phyloP scores from a whole-genome alignment of 148 eudicot genomes.

The Spergularia bocconei region DNA sequence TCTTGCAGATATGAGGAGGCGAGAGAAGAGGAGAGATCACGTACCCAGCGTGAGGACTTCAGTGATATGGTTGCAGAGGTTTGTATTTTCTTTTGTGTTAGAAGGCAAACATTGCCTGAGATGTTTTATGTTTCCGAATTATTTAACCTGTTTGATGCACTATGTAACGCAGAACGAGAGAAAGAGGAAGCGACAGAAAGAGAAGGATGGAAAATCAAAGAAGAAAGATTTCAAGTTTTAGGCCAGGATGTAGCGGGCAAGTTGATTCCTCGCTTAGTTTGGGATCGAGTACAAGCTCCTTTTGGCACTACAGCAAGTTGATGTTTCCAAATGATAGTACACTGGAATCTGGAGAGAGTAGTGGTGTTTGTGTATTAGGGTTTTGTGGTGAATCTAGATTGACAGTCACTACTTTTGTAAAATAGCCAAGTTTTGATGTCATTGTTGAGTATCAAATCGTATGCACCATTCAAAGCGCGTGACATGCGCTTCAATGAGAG shows the following conservation, averaged over 20 bases:
- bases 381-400: constrained; percentile 3
- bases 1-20: constrained; percentile 82
- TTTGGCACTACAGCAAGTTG: background rate
- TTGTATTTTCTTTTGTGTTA: constrained; percentile 3
- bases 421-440: too few species aligned
- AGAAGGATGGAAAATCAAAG: constrained; percentile 80
- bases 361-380: background rate
- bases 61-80: constrained; percentile 99
- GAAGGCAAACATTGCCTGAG: too few species aligned
- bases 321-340: background rate
- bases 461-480: too few species aligned
- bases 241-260: background rate
- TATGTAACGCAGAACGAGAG: constrained; percentile 54
- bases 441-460: too few species aligned
- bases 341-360: background rate
- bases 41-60: constrained; percentile 90
- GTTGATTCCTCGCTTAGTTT: background rate
- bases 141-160: background rate
- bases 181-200: constrained; percentile 81
- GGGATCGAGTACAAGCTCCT: background rate
- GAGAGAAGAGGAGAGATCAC: constrained; percentile 84
- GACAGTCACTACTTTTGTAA: too few species aligned
- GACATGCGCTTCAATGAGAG: too few species aligned
- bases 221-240: constrained; percentile 89
- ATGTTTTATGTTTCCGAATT: background rate